Evolutionary conservation across 805 yeast species (phyloP).

Genomic region (Lipomyces starkeyi): DNA sequence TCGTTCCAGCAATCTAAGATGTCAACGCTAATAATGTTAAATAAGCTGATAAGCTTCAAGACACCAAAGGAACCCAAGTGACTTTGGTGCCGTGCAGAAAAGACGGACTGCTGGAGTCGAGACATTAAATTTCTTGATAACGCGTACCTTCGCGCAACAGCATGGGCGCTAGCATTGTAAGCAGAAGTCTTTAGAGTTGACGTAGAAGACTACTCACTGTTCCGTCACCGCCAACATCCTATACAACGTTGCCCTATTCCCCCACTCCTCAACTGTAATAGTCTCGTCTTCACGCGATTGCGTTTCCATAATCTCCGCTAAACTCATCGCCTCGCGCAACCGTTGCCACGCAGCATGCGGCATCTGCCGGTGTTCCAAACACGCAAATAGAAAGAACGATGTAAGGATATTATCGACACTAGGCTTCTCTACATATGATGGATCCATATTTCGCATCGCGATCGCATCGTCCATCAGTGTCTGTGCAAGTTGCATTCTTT

Average conservation of each 20-base stretch:
- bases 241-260: slow-evolving; percentile 11
- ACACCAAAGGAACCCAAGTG: neutral
- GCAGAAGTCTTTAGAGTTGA: slow-evolving; percentile 1
- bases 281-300: slow-evolving; percentile 9
- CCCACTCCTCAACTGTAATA: slow-evolving; percentile 11
- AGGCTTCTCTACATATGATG: slow-evolving; percentile 7
- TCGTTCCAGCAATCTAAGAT: slow-evolving; percentile 21
- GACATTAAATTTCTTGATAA: neutral
- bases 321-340: slow-evolving; percentile 24
- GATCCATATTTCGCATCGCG: slow-evolving; percentile 6
- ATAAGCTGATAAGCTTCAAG: slow-evolving; percentile 11
- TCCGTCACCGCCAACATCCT: slow-evolving; percentile 24
- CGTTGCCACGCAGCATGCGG: slow-evolving; percentile 22
- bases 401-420: slow-evolving; percentile 16
- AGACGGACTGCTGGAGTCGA: slow-evolving; percentile 3
- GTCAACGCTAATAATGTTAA: slow-evolving; percentile 9
- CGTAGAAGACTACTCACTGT: slow-evolving; percentile 12
- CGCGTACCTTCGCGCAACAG: neutral
- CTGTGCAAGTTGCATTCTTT: slow-evolving; percentile 11
- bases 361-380: slow-evolving; percentile 2
- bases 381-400: slow-evolving; percentile 15
- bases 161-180: slow-evolving; percentile 9
- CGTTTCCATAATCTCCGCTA: slow-evolving; percentile 20
- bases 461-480: slow-evolving; percentile 9
- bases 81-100: neutral